Evolutionary conservation across 257 asterid genomes (phyloP), one percentile per base, ranked within the genome.

Genomic region (Fraxinus excelsior): DNA sequence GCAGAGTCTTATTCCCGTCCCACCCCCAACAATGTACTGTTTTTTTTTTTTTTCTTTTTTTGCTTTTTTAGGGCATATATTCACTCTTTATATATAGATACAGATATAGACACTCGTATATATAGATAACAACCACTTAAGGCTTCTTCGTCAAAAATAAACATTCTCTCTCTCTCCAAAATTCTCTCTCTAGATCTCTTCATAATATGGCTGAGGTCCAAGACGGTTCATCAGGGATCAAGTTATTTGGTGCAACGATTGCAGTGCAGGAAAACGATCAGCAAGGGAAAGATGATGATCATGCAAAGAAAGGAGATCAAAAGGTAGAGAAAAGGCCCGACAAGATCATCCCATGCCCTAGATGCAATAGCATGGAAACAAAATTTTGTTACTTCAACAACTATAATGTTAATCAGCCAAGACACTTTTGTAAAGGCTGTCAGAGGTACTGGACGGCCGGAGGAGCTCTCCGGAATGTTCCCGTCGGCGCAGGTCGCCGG

Each of bases 391-490:
- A 94, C 86, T 94, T 94, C 86, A 94, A 94, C 87, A 94, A 94
- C 46, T 94, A 94, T 88, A 94, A 94, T 71, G 98, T 94, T 72
- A 94, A 94, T 74, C 98, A 94, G 83, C 98, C 98, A 3, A 75
- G 98, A 49, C 97, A 94, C 91, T 94, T 91, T 42, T 94, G 97
- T 62, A 91, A 90, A 80, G 94, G 89, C 42, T 94, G 98, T 76
- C 97, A 92, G 69, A 80, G 98, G 72, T 94, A 94, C 78, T 94
- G 98, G 98, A 94, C 98, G 0, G 97, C 97, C 74, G 98, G 97
- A 0, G 98, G 98, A 0, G 97, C 97, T 37, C 92, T 94, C 28
- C 87, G 98, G 32, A 94, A 91, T 79, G 98, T 92, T 0, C 98
- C 98, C 14, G 85, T 92, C 19, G 97, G 98, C 3, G 97, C 98